A percentile compares a stretch with the other conserved stretches of the same genome.
Evolutionary conservation across 345 rosid species (phyloP).

Genomic region (Linum lewisii): DNA sequence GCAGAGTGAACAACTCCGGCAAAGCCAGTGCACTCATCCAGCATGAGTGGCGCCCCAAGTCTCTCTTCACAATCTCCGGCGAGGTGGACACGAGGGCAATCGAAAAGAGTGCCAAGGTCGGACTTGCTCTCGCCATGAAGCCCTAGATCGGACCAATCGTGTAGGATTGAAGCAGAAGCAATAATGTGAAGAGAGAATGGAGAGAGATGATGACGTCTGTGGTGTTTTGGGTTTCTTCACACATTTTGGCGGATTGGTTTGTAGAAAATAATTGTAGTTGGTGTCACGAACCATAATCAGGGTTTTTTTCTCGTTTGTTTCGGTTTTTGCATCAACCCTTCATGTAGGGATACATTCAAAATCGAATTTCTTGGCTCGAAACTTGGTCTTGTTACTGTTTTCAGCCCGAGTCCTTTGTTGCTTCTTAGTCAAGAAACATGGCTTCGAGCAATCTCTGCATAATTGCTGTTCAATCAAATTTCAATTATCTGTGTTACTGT

Average conservation of each 20-base stretch:
- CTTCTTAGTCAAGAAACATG: too few relatives aligned
- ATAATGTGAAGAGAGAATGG: too few relatives aligned
- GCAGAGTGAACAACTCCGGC: slow-evolving; percentile 49
- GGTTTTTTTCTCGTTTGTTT: neutral
- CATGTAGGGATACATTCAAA: neutral
- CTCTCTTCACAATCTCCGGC: slow-evolving; percentile 52
- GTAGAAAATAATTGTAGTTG: neutral
- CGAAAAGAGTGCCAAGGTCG: slow-evolving; percentile 40
- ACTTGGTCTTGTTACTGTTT: neutral
- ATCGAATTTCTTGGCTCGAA: neutral
- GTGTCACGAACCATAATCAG: neutral
- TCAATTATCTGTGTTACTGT: too few relatives aligned
- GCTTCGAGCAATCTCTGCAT: too few relatives aligned
- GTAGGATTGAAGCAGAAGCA: neutral
- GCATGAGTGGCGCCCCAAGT: slow-evolving; percentile 75
- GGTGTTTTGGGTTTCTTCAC: neutral
- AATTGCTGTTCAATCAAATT: too few relatives aligned
- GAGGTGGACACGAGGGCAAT: slow-evolving; percentile 56
- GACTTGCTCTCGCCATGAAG: slow-evolving; percentile 68
- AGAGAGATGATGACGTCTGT: too few relatives aligned
- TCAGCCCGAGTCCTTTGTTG: too few relatives aligned
- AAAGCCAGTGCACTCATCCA: slow-evolving; percentile 55
- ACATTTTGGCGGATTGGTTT: neutral
- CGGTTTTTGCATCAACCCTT: neutral
- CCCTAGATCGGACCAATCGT: slow-evolving; percentile 38